Percentiles rank a stretch among this genome's conserved stretches.
phyloP scores from a whole-genome alignment of 2,329 filamentous ascomycete species.

The Fusarium scirpi region DNA sequence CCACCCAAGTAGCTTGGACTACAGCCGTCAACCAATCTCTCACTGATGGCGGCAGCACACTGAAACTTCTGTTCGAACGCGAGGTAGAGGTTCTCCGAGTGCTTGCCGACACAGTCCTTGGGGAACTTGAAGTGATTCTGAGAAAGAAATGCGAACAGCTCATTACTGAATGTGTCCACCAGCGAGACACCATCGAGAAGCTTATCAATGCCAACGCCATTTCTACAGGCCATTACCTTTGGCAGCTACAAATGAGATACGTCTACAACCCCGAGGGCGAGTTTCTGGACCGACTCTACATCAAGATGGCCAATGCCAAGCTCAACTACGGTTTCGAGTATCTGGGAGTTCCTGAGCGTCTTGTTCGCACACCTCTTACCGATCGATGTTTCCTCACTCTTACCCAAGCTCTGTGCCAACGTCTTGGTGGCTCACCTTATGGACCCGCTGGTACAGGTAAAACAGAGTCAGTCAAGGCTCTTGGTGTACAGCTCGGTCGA shows the following conservation, averaged over 20 bases:
- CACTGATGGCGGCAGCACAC: slow-evolving; percentile 73
- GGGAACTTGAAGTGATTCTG: slow-evolving; percentile 86
- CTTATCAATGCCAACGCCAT: slow-evolving; percentile 81
- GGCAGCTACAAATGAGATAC: slow-evolving; percentile 98
- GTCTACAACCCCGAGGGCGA: slow-evolving; percentile 87
- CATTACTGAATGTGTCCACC: slow-evolving; percentile 98
- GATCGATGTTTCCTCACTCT: slow-evolving; percentile 98
- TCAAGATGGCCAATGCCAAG: slow-evolving; percentile 97
- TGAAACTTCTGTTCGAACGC: slow-evolving; percentile 80
- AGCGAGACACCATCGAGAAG: slow-evolving; percentile 92
- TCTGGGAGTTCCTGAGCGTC: slow-evolving; percentile 92
- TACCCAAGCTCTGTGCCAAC: slow-evolving; percentile 93
- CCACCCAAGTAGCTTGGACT: slow-evolving; percentile 94
- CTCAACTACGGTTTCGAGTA: slow-evolving; percentile 99
- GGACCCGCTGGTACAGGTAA: slow-evolving; percentile 98
- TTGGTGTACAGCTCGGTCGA: slow-evolving; percentile 94
- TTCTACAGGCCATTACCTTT: slow-evolving; percentile 84
- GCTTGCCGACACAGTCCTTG: slow-evolving; percentile 88
- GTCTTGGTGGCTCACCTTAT: slow-evolving; percentile 95
- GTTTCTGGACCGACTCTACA: slow-evolving; percentile 81
- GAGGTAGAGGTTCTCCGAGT: slow-evolving; percentile 87
- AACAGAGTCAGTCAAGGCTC: slow-evolving; percentile 97
- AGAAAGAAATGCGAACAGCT: slow-evolving; percentile 98
- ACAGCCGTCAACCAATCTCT: slow-evolving; percentile 84
- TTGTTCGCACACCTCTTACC: slow-evolving; percentile 95